phyloP scores from a whole-genome alignment of 202 grass and related monocot species.

The Bolboschoenoplectus hybrid region DNA sequence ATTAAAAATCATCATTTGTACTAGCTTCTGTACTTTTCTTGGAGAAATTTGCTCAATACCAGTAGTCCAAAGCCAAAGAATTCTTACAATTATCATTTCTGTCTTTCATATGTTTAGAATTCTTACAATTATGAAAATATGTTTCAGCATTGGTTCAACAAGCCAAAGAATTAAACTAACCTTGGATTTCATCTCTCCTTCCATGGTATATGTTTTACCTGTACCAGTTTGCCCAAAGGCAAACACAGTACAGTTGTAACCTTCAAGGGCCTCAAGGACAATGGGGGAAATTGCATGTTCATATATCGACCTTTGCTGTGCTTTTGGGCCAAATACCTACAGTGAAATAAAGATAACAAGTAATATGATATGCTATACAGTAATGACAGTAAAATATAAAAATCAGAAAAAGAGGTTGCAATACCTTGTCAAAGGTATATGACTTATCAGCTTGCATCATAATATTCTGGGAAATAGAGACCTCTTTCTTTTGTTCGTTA shows the following conservation, averaged over 20 bases:
- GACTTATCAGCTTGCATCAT: constrained; percentile 74
- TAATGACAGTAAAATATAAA: constrained; percentile 11
- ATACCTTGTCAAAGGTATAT: constrained; percentile 89
- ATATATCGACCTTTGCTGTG: constrained; percentile 67
- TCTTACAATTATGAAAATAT: background rate
- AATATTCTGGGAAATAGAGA: constrained; percentile 54
- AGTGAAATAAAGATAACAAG: constrained; percentile 31
- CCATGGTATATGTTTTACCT: constrained; percentile 93
- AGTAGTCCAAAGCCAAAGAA: background rate
- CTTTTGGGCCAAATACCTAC: constrained; percentile 84
- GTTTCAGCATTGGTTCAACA: background rate
- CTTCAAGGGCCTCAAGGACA: constrained; percentile 73
- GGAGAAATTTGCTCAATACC: constrained; percentile 12
- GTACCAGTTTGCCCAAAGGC: constrained; percentile 95
- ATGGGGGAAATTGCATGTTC: constrained; percentile 69
- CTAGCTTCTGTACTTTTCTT: background rate
- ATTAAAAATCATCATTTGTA: background rate
- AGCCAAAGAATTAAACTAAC: constrained; percentile 44
- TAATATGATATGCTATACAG: constrained; percentile 8
- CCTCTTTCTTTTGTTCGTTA: constrained; percentile 68
- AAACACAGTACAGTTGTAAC: constrained; percentile 91
- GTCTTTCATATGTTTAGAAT: background rate
- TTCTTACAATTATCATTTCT: no score
- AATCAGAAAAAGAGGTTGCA: background rate
- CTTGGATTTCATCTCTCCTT: constrained; percentile 76